Percentiles rank a stretch among this genome's conserved stretches.
phyloP scores from a whole-genome alignment of 371 early-diverging fungal species.

The Mortierella sp. region DNA sequence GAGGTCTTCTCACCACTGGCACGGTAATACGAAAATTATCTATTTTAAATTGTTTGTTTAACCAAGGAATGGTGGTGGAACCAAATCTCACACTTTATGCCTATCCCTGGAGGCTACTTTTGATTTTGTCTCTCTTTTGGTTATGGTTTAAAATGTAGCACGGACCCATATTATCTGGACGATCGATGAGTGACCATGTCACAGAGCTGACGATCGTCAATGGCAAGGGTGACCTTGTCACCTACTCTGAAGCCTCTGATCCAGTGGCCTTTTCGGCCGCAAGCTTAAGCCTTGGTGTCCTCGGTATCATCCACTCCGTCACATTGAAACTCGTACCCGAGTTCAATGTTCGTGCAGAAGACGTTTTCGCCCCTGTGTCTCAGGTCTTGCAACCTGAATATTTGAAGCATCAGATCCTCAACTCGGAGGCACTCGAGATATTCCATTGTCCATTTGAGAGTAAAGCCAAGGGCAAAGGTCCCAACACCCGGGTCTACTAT shows the following conservation, averaged over 20 bases:
- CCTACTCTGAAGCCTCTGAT: conserved; percentile 26
- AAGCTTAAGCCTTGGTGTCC: conserved; percentile 25
- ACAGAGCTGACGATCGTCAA: conserved; percentile 33
- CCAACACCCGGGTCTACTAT: conserved; percentile 21
- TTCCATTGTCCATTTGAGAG: conserved; percentile 41
- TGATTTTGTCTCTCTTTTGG: not conserved
- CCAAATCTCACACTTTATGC: not conserved
- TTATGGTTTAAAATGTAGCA: not conserved
- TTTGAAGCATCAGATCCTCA: conserved; percentile 18
- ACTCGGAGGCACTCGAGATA: conserved; percentile 24
- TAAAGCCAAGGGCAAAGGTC: conserved; percentile 13
- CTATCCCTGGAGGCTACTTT: not conserved
- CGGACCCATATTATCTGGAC: too few species aligned
- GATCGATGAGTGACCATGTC: conserved; percentile 20
- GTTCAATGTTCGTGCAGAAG: not conserved
- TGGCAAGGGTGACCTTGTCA: conserved; percentile 21
- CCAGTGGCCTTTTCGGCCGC: conserved; percentile 32
- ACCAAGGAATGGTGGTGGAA: too few species aligned
- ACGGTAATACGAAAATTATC: conserved; percentile 11
- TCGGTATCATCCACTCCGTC: conserved; percentile 34
- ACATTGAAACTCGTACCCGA: conserved; percentile 24
- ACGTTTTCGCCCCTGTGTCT: not conserved
- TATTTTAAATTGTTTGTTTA: too few species aligned
- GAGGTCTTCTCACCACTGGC: conserved; percentile 41
- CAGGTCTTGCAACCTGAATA: not conserved